Percentiles rank a stretch among this genome's conserved stretches.
These are phyloP conservation scores for Alloascoidea africana DNA, from an alignment of 805 yeast genomes.

Conservation along the genomic window DNA sequence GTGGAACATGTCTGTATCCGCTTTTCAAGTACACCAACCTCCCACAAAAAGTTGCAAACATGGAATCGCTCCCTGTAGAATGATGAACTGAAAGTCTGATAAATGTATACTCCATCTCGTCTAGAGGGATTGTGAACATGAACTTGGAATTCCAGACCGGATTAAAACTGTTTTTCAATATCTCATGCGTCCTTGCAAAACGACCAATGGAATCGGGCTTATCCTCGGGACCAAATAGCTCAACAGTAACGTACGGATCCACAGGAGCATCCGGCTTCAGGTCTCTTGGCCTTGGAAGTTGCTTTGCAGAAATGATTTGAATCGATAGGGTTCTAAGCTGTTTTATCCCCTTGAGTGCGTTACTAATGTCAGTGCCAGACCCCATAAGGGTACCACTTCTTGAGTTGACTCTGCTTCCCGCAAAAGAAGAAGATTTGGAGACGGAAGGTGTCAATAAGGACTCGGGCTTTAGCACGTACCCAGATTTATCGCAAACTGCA, in stretches of 20 bases:
- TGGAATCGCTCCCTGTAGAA: constrained; percentile 13
- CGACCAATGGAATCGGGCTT: constrained; percentile 3
- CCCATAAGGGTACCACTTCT: too few relatives aligned
- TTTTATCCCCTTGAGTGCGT: too few relatives aligned
- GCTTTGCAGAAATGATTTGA: constrained; percentile 65
- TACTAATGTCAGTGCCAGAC: constrained; percentile 12
- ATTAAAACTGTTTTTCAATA: constrained; percentile 67
- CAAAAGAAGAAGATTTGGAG: too few relatives aligned
- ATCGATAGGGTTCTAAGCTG: constrained; percentile 14
- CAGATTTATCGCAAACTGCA: constrained; percentile 39
- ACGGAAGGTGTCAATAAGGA: too few relatives aligned
- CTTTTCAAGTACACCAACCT: constrained; percentile 47
- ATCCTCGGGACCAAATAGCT: constrained; percentile 29
- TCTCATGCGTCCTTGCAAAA: constrained; percentile 17
- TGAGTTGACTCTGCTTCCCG: too few relatives aligned
- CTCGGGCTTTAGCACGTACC: constrained; percentile 69
- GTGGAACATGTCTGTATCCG: constrained; percentile 75
- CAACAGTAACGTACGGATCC: constrained; percentile 50
- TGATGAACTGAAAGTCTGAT: constrained; percentile 18
- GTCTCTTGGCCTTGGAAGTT: constrained; percentile 57
- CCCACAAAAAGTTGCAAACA: constrained; percentile 45
- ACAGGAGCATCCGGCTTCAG: constrained; percentile 27
- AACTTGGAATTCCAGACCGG: constrained; percentile 65
- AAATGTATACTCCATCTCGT: constrained; percentile 18
- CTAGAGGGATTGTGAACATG: constrained; percentile 22